These are phyloP conservation scores for Phalaenopsis aphrodite DNA, from an alignment of 106 monocot genomes.

Conservation along the genomic window DNA sequence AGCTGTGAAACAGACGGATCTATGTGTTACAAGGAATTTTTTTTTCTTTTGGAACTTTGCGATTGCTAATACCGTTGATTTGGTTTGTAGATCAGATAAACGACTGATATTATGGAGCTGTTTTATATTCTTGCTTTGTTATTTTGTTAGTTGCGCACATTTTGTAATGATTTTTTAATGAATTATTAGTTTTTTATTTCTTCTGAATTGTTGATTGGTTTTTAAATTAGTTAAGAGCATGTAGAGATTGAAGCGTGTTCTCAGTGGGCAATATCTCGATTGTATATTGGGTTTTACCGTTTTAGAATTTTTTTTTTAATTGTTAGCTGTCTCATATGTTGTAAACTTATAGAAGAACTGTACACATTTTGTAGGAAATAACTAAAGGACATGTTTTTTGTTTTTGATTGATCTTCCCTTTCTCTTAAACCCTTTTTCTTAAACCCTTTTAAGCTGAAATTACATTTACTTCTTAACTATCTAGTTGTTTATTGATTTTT, in stretches of 20 bases:
- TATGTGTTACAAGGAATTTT: background rate
- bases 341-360: too few relatives aligned
- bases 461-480: too few relatives aligned
- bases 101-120: background rate
- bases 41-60: background rate
- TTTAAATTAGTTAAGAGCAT: background rate
- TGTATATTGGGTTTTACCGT: too few relatives aligned
- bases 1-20: background rate
- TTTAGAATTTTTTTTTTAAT: too few relatives aligned
- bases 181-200: background rate
- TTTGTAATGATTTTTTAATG: background rate
- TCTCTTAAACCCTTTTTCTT: too few relatives aligned
- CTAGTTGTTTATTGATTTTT: too few relatives aligned
- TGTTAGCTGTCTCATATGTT: too few relatives aligned
- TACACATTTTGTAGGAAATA: too few relatives aligned
- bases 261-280: too few relatives aligned
- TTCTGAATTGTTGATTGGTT: background rate
- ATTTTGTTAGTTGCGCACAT: background rate
- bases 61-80: background rate
- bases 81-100: background rate
- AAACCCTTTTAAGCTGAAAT: too few relatives aligned
- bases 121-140: background rate
- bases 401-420: too few relatives aligned
- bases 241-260: background rate
- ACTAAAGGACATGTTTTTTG: too few relatives aligned